These are phyloP conservation scores for Sugiyamaella sp. DNA, from an alignment of 1,139 yeast species.

Conservation along the genomic window DNA sequence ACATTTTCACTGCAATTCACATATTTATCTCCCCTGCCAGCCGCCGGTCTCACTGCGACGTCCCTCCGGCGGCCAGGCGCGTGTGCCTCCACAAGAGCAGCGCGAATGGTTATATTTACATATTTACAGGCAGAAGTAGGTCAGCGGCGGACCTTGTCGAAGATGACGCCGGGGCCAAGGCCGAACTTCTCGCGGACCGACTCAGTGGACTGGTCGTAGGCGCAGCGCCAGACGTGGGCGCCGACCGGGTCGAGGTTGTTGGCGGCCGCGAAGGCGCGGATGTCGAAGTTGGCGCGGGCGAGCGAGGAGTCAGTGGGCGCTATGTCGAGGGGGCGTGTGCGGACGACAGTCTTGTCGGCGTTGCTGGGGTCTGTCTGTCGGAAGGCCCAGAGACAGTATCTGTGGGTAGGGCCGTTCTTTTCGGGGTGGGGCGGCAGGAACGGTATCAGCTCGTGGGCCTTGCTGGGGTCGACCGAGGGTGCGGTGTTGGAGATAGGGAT, in stretches of 20 bases:
- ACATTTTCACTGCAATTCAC: slow-evolving; percentile 10
- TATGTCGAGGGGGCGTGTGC: slow-evolving; percentile 16
- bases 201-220: slow-evolving; percentile 76
- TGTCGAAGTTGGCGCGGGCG: slow-evolving; percentile 60
- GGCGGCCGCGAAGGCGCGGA: slow-evolving; percentile 63
- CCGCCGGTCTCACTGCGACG: no score
- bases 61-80: slow-evolving; percentile 14
- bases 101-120: slow-evolving; percentile 6
- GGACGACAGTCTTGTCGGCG: neutral
- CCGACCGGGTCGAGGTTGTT: slow-evolving; percentile 74
- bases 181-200: slow-evolving; percentile 71
- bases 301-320: slow-evolving; percentile 34
- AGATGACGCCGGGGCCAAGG: slow-evolving; percentile 73
- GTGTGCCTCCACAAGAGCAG: neutral
- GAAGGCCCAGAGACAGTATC: slow-evolving; percentile 90
- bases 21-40: slow-evolving; percentile 10
- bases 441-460: slow-evolving; percentile 55
- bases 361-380: slow-evolving; percentile 53
- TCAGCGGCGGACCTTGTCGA: slow-evolving; percentile 26
- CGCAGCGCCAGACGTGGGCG: slow-evolving; percentile 89
- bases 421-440: slow-evolving; percentile 90
- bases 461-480: slow-evolving; percentile 55
- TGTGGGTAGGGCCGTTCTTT: slow-evolving; percentile 78
- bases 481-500: slow-evolving; percentile 62
- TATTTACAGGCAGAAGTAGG: slow-evolving; percentile 7